Base-by-base conservation (phyloP, 225 moss, liverwort and hornwort species). In the Physcomitrium patens region DNA sequence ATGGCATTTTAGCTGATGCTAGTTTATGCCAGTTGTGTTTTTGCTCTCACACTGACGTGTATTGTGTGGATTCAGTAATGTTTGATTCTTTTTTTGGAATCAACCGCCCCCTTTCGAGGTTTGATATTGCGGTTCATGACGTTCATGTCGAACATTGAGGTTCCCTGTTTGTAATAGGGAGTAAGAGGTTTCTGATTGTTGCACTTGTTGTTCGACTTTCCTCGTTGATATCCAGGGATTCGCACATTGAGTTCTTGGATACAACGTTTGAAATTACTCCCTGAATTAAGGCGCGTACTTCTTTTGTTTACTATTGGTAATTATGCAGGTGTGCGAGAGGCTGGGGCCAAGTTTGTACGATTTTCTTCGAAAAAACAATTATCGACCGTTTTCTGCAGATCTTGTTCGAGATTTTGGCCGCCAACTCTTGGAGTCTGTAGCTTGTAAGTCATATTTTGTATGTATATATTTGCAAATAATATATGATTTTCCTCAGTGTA, bases 371-470 rank as follows among this genome's bases (percentile, higher is more conserved):
- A 90, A 90, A 77, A 93, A 90, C 61, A 93, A 87, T 63, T 90
- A 93, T 63, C 93, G 90, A 24, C 86, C 93, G 0, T 93, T 93
- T 82, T 85, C 93, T 57, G 90, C 89, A 53, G 93, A 93, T 75
- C 81, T 93, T 43, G 93, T 93, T 81, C 85, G 93, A 28, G 93
- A 90, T 10, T 93, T 93, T 72, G 90, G 90, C 71, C 79, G 84
- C 48, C 91, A 93, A 69, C 87, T 89, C 64, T 46, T 91, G 85
- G 89, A 91, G 64, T 91, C 91, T 42, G 93, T 93, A 60, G 87
- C 91, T 23, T 93, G 89, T 93, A 82, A 18, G 89, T 85, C 47
- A 66, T 66, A 37, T 59, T 16, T 71, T 58, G 60, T 18, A 37
- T 44, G 20, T 37, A 6, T 76, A 51, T 42, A 23, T 52, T 69